Conservation (phyloP, 1,139 yeast species). For the Groenewaldozyma sp. region DNA sequence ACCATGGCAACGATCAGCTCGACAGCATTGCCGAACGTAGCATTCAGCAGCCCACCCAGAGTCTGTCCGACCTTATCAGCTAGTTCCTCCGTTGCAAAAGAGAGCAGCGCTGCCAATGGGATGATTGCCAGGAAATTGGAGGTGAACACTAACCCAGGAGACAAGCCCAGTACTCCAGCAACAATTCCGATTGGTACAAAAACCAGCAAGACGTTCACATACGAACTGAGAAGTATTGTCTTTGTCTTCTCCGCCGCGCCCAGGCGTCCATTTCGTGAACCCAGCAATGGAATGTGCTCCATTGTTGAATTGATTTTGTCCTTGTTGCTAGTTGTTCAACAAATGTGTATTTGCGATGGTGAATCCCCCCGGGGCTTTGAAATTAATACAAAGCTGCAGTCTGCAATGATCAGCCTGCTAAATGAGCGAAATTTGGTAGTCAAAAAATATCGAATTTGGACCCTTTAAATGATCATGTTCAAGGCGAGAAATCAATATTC, state of each 20-base stretch:
- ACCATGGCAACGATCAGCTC: constrained; percentile 90
- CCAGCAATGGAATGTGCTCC: neutral
- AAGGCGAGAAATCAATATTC: no score
- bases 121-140: constrained; percentile 84
- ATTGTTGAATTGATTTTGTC: no score
- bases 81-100: constrained; percentile 88
- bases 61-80: constrained; percentile 82
- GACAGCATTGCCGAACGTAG: constrained; percentile 91
- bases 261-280: neutral
- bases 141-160: constrained; percentile 53
- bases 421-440: no score
- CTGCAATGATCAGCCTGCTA: no score
- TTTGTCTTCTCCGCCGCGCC: constrained; percentile 11
- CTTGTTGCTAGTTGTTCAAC: neutral
- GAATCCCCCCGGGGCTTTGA: no score
- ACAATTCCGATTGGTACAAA: constrained; percentile 84
- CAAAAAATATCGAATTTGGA: no score
- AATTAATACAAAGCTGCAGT: no score
- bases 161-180: constrained; percentile 53
- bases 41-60: constrained; percentile 84
- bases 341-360: no score
- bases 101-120: constrained; percentile 83
- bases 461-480: no score
- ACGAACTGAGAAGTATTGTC: constrained; percentile 34
- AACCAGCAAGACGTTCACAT: constrained; percentile 64